A percentile compares a stretch with the other conserved stretches of the same genome.
Conservation (phyloP, 805 yeast species). For the Pichia nakasei region DNA sequence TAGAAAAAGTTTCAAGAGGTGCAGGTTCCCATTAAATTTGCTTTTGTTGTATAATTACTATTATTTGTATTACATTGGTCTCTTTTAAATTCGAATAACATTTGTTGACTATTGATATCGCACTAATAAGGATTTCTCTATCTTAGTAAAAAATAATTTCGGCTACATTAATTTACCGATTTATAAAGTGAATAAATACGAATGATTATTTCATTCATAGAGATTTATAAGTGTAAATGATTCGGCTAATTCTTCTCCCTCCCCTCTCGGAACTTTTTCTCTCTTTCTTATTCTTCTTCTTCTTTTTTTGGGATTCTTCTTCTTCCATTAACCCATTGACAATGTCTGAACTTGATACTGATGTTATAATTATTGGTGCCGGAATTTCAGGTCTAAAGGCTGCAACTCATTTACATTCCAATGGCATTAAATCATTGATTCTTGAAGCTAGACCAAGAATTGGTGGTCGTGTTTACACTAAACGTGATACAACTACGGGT, state of each 20-base stretch:
- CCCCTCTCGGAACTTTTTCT: not conserved
- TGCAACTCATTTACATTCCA: constrained; percentile 29
- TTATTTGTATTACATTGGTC: not conserved
- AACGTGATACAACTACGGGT: constrained; percentile 14
- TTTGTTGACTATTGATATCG: no score
- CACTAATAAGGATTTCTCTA: no score
- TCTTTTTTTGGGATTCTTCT: not conserved
- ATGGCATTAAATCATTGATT: constrained; percentile 30
- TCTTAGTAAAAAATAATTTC: no score
- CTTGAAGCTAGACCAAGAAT: constrained; percentile 39
- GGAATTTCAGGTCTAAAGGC: constrained; percentile 47
- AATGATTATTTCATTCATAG: no score
- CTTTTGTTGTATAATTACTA: not conserved
- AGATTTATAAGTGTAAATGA: no score
- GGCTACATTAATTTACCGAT: no score
- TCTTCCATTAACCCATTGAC: not conserved
- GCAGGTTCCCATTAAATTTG: constrained; percentile 47
- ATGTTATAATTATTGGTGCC: constrained; percentile 40
- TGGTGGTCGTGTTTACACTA: constrained; percentile 36
- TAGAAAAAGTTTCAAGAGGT: constrained; percentile 82
- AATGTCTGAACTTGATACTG: constrained; percentile 5
- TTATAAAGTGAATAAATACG: no score
- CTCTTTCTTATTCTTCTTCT: not conserved
- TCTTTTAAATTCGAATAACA: no score
- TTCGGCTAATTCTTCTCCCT: no score